These are phyloP conservation scores for Paramecium primaurelia DNA, from an alignment of 73 alveolate species.

Conservation along the genomic window DNA sequence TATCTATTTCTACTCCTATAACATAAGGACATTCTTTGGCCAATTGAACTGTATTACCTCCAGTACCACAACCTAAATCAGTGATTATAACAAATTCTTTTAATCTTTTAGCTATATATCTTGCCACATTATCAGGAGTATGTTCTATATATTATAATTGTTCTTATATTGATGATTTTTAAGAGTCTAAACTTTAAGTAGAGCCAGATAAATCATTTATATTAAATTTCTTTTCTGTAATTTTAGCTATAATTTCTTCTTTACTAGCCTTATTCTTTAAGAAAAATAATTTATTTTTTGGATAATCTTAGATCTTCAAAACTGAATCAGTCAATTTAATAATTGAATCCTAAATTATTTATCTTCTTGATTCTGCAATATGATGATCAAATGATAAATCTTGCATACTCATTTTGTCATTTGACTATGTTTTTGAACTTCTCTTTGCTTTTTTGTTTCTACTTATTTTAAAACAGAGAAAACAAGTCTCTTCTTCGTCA, in stretches of 20 bases:
- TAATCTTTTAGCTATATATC: conserved; percentile 26
- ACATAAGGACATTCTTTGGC: conserved; percentile 39
- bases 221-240: not conserved
- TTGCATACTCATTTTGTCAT: not conserved
- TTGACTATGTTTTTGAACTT: not conserved
- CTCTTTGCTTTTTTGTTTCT: not conserved
- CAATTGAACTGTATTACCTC: conserved; percentile 16
- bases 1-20: not conserved
- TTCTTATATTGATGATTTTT: not conserved
- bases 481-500: not conserved
- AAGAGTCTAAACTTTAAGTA: not conserved
- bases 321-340: not conserved
- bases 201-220: not conserved
- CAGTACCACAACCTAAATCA: conserved; percentile 45
- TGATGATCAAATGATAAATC: not conserved
- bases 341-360: not conserved
- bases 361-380: not conserved
- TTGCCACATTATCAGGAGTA: not conserved
- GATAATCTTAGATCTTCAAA: not conserved
- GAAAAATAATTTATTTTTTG: not conserved
- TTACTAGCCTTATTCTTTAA: not conserved
- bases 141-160: not conserved
- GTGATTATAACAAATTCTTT: not conserved
- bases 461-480: not conserved
- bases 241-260: not conserved